phyloP scores from a whole-genome alignment of 129 eudicot species.

The Deinandra increscens region DNA sequence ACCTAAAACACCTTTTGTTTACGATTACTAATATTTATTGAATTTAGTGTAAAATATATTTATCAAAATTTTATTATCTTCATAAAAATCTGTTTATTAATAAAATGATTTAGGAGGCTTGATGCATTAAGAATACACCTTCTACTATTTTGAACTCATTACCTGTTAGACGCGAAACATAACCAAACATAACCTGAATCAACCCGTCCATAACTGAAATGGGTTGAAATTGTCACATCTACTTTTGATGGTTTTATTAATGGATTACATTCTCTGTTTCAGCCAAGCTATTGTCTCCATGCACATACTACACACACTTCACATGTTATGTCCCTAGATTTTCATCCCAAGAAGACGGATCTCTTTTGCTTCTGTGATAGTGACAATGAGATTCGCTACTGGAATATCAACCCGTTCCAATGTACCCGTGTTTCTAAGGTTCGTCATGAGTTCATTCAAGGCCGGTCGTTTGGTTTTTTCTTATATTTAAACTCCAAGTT shows the following conservation, averaged over 20 bases:
- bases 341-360: conserved; percentile 93
- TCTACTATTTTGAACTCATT: neutral
- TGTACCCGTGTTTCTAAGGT: conserved; percentile 89
- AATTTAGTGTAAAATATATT: neutral
- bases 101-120: neutral
- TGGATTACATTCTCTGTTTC: conserved; percentile 35
- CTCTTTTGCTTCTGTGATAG: conserved; percentile 92
- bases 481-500: neutral
- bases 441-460: conserved; percentile 16
- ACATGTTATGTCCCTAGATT: conserved; percentile 89
- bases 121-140: neutral
- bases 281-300: conserved; percentile 84
- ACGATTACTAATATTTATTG: neutral
- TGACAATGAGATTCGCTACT: conserved; percentile 74
- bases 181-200: conserved; percentile 6
- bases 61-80: neutral
- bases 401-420: conserved; percentile 82
- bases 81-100: neutral
- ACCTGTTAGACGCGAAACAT: neutral
- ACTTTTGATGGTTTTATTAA: conserved; percentile 13
- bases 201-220: neutral
- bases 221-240: conserved; percentile 1
- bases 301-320: conserved; percentile 72
- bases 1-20: neutral
- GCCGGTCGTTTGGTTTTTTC: conserved; percentile 6